These are phyloP conservation scores for Schwanniomyces vanrijiae DNA, from an alignment of 805 yeast species.

Conservation along the genomic window DNA sequence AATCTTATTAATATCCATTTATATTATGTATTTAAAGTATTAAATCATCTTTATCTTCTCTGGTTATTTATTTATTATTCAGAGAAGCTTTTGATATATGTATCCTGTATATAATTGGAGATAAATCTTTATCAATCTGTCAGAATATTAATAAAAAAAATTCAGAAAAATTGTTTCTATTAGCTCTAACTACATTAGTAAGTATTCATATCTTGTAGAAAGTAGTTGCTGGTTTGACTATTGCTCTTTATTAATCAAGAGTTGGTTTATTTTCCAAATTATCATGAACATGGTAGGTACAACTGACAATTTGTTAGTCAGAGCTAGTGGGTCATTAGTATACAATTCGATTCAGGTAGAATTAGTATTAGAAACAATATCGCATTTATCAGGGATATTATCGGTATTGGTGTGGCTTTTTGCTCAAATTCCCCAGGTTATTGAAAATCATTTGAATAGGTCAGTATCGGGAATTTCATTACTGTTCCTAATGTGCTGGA, in stretches of 20 bases:
- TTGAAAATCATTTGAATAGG: slow-evolving; percentile 49
- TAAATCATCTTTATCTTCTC: neutral
- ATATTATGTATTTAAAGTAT: no score
- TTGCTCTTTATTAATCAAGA: neutral
- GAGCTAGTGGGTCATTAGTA: neutral
- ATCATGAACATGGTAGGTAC: neutral
- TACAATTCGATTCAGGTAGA: neutral
- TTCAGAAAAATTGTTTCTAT: neutral
- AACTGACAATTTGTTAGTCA: neutral
- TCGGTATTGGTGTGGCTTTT: slow-evolving; percentile 64
- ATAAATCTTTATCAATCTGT: neutral
- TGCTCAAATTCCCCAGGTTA: slow-evolving; percentile 72
- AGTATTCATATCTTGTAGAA: neutral
- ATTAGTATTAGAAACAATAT: slow-evolving; percentile 3
- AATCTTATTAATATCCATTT: no score
- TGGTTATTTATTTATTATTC: no score
- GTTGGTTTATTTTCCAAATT: neutral
- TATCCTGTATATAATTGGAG: neutral
- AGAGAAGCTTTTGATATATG: neutral
- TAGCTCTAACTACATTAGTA: neutral
- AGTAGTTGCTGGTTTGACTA: neutral
- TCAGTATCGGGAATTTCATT: slow-evolving; percentile 36
- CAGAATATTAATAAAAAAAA: neutral
- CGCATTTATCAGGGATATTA: slow-evolving; percentile 13
- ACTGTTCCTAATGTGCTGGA: slow-evolving; percentile 33